phyloP scores from a whole-genome alignment of 164 flowering plant genomes.

The Piper betle region DNA sequence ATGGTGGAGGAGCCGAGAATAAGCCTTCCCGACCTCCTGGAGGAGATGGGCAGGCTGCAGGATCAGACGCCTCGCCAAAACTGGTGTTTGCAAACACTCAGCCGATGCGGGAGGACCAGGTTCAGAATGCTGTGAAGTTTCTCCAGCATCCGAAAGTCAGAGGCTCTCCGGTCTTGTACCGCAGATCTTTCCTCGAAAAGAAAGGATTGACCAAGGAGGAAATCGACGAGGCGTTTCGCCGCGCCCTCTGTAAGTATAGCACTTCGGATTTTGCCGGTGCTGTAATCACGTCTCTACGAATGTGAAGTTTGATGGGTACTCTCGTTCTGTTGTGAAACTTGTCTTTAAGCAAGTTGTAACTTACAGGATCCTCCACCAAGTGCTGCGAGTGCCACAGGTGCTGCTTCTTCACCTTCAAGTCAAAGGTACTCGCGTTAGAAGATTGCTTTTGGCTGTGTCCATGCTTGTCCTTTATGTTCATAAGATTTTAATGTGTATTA shows the following conservation, averaged over 20 bases:
- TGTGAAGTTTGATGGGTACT: neutral
- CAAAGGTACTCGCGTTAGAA: slow-evolving; percentile 34
- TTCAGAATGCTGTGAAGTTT: slow-evolving; percentile 93
- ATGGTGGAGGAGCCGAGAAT: slow-evolving; percentile 4
- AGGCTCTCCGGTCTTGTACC: slow-evolving; percentile 84
- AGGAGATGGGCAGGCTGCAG: slow-evolving; percentile 26
- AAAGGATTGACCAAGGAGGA: slow-evolving; percentile 96
- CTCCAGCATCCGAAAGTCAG: slow-evolving; percentile 87
- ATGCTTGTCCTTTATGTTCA: neutral
- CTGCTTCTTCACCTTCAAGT: slow-evolving; percentile 13
- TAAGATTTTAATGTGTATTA: neutral
- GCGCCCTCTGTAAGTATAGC: slow-evolving; percentile 68
- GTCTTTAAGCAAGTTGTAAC: slow-evolving; percentile 1
- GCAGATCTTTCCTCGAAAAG: slow-evolving; percentile 92
- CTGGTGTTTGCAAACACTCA: slow-evolving; percentile 85
- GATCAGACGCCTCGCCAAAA: slow-evolving; percentile 20
- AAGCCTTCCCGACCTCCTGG: slow-evolving; percentile 23
- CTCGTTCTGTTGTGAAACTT: neutral
- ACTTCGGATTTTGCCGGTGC: neutral
- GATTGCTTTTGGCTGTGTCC: neutral
- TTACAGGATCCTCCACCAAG: slow-evolving; percentile 64
- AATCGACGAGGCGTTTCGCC: slow-evolving; percentile 96
- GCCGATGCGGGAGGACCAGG: slow-evolving; percentile 94
- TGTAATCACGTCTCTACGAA: neutral
- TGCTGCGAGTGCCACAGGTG: slow-evolving; percentile 29